These are phyloP conservation scores for Vitellaria paradoxa DNA, from an alignment of 179 eudicot species.

Conservation along the genomic window DNA sequence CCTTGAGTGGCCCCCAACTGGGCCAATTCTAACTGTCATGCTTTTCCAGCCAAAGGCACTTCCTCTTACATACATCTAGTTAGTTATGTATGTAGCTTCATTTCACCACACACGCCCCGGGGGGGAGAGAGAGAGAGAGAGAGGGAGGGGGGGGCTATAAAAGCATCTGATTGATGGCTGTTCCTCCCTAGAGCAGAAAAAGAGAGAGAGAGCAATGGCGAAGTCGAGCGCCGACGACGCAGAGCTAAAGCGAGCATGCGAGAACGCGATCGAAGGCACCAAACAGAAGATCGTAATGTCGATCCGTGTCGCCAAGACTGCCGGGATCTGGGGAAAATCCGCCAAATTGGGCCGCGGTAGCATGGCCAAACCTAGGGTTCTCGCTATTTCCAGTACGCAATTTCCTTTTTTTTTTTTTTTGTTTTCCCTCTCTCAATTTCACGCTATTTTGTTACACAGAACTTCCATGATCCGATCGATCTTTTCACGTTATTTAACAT, in stretches of 20 bases:
- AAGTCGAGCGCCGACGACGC: conserved; percentile 88
- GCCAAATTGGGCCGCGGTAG: conserved; percentile 65
- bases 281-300: conserved; percentile 69
- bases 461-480: not conserved
- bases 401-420: no score
- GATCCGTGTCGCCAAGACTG: conserved; percentile 84
- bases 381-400: conserved; percentile 46
- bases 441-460: not conserved
- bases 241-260: conserved; percentile 76
- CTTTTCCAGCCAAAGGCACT: no score
- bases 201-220: conserved; percentile 50
- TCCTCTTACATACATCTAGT: no score
- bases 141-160: no score
- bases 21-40: no score
- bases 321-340: conserved; percentile 79
- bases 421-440: not conserved
- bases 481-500: not conserved
- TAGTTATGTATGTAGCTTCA: no score
- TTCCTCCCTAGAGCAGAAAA: conserved; percentile 1
- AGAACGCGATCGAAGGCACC: conserved; percentile 77
- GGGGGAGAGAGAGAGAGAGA: no score
- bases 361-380: conserved; percentile 86
- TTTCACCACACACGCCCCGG: no score
- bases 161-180: not conserved
- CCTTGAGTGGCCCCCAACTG: no score